These are phyloP conservation scores for Hypoxylon trugodes DNA, from an alignment of 495 filamentous ascomycete genomes.

Conservation along the genomic window DNA sequence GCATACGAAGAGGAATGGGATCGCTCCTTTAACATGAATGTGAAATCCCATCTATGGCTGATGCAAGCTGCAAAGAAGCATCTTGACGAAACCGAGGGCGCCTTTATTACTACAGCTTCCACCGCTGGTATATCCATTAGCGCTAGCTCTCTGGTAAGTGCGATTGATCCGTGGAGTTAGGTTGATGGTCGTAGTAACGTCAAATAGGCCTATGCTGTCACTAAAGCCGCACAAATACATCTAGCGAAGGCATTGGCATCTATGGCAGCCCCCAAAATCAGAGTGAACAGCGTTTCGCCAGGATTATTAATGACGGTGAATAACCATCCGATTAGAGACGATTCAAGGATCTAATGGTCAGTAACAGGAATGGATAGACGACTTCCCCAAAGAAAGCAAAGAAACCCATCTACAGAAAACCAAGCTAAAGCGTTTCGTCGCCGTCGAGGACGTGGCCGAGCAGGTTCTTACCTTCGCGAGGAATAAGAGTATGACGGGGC, in stretches of 20 bases:
- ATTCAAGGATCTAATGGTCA: conserved; percentile 11
- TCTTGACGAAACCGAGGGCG: conserved; percentile 59
- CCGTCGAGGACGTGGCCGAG: conserved; percentile 61
- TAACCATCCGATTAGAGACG: background rate
- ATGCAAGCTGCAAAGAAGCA: conserved; percentile 58
- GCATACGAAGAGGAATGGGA: conserved; percentile 66
- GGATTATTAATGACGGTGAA: conserved; percentile 59
- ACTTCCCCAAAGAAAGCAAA: conserved; percentile 56
- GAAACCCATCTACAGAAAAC: conserved; percentile 53
- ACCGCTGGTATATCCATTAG: conserved; percentile 61
- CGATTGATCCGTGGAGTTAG: background rate
- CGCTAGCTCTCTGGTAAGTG: conserved; percentile 57
- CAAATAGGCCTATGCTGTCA: conserved; percentile 57
- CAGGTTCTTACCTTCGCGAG: conserved; percentile 55
- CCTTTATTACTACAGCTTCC: conserved; percentile 62
- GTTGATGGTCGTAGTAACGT: conserved; percentile 4
- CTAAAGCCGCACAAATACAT: conserved; percentile 67
- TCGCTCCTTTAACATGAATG: conserved; percentile 63
- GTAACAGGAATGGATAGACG: conserved; percentile 61
- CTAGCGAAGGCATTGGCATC: conserved; percentile 59
- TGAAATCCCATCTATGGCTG: conserved; percentile 65
- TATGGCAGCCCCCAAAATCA: conserved; percentile 59
- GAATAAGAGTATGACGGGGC: conserved; percentile 52
- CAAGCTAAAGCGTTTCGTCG: conserved; percentile 60
- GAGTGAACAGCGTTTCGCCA: conserved; percentile 63